Evolutionary conservation across 139 green algal genomes (phyloP).

Genomic region (Chlamydomonas eustigma): DNA sequence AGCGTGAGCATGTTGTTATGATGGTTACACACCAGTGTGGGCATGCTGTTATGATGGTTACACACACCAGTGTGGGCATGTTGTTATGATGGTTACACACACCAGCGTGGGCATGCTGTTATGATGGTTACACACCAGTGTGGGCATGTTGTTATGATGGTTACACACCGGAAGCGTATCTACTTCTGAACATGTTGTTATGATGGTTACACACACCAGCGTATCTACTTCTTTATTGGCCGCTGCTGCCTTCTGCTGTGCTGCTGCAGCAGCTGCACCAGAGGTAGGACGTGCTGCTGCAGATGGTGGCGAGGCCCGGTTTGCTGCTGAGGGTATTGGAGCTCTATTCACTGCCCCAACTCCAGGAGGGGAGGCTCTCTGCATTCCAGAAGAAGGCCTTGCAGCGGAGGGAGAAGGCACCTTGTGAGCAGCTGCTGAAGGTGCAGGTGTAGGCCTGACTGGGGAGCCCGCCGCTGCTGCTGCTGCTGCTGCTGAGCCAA

Average conservation of each 20-base stretch:
- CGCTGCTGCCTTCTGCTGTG: conserved; percentile 2
- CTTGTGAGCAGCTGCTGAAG: background rate
- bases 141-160: too few relatives aligned
- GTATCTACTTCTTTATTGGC: conserved; percentile 10
- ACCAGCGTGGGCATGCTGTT: too few relatives aligned
- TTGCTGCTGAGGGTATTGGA: background rate
- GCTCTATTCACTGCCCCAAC: too few relatives aligned
- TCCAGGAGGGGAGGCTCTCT: too few relatives aligned
- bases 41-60: too few relatives aligned
- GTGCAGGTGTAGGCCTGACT: background rate
- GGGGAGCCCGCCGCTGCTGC: background rate
- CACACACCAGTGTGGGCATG: too few relatives aligned
- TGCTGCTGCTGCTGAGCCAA: background rate
- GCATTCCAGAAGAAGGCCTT: background rate
- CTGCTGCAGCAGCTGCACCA: background rate
- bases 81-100: too few relatives aligned
- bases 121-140: too few relatives aligned
- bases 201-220: background rate
- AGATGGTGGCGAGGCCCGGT: background rate
- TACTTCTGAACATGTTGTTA: too few relatives aligned
- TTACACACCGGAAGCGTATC: too few relatives aligned
- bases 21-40: too few relatives aligned
- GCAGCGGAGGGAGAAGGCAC: background rate
- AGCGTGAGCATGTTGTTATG: too few relatives aligned
- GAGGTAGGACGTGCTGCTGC: background rate